phyloP scores from a whole-genome alignment of 176 grass and related monocot species.

The Saccharum spontaneum region DNA sequence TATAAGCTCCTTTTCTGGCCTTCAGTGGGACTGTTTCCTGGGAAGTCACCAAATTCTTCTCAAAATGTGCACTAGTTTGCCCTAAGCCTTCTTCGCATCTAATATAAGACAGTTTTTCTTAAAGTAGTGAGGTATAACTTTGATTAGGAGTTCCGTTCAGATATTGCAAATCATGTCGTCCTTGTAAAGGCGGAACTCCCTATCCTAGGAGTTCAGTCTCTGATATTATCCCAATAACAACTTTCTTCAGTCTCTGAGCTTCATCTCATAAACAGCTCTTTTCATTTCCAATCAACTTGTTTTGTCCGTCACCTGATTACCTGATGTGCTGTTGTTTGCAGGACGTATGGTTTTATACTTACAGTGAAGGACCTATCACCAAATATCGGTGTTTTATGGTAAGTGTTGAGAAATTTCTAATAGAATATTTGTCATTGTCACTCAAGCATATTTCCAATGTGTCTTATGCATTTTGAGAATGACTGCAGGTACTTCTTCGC shows the following conservation, averaged over 20 bases:
- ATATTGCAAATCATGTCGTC: background rate
- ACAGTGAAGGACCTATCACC: too few species aligned
- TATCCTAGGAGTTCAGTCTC: background rate
- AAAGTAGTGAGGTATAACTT: background rate
- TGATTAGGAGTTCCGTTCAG: background rate
- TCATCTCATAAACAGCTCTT: background rate
- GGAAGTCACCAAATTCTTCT: background rate
- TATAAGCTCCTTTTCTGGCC: background rate
- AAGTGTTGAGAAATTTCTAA: too few species aligned
- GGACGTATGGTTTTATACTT: too few species aligned
- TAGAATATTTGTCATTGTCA: too few species aligned
- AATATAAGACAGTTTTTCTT: background rate
- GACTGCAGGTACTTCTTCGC: constrained; percentile 9
- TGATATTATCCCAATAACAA: background rate
- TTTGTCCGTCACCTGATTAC: too few species aligned
- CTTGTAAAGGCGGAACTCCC: background rate
- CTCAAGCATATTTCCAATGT: background rate
- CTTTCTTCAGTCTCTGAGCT: background rate
- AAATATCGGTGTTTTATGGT: too few species aligned
- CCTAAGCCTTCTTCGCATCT: background rate
- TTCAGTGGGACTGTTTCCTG: background rate
- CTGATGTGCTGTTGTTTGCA: too few species aligned
- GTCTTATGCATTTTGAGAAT: background rate
- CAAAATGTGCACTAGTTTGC: constrained; percentile 13
- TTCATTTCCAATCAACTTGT: too few species aligned